phyloP scores from a whole-genome alignment of 2,329 filamentous ascomycete genomes.

The Ambrosiella xylebori region DNA sequence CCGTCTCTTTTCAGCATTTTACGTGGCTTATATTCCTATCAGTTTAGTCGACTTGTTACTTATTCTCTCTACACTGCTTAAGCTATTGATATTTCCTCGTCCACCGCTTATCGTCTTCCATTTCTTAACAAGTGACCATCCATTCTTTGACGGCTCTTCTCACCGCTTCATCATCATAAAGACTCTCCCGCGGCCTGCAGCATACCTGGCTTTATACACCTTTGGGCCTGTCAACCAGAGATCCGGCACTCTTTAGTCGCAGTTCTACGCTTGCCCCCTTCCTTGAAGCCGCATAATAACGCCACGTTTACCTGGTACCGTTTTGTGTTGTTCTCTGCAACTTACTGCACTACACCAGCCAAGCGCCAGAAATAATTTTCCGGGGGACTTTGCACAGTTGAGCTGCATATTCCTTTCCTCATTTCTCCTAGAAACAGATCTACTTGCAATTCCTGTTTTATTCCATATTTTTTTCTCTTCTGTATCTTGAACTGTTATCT shows the following conservation, averaged over 20 bases:
- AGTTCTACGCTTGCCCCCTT: not conserved
- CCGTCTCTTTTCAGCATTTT: not conserved
- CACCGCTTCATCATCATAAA: not conserved
- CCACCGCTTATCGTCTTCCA: not conserved
- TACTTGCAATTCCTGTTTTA: slow-evolving; percentile 1
- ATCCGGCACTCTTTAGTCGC: not conserved
- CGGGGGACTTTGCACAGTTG: not conserved
- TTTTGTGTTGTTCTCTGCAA: not conserved
- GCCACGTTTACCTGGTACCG: slow-evolving; percentile 10
- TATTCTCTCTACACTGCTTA: not conserved
- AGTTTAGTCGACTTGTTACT: not conserved
- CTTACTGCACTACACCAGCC: not conserved
- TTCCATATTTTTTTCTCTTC: slow-evolving; percentile 2
- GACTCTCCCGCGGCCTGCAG: not conserved
- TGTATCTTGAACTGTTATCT: not conserved
- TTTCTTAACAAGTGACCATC: not conserved
- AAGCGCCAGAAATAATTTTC: slow-evolving; percentile 1
- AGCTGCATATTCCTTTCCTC: slow-evolving; percentile 8
- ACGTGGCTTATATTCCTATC: too few species aligned
- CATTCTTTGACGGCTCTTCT: not conserved
- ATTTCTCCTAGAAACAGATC: not conserved
- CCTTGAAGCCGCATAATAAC: slow-evolving; percentile 7
- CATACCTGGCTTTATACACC: not conserved
- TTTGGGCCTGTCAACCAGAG: not conserved
- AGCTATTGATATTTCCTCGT: not conserved